Evolutionary conservation across 2,329 filamentous ascomycete species (phyloP).

Genomic region (Aspergillus flavus): DNA sequence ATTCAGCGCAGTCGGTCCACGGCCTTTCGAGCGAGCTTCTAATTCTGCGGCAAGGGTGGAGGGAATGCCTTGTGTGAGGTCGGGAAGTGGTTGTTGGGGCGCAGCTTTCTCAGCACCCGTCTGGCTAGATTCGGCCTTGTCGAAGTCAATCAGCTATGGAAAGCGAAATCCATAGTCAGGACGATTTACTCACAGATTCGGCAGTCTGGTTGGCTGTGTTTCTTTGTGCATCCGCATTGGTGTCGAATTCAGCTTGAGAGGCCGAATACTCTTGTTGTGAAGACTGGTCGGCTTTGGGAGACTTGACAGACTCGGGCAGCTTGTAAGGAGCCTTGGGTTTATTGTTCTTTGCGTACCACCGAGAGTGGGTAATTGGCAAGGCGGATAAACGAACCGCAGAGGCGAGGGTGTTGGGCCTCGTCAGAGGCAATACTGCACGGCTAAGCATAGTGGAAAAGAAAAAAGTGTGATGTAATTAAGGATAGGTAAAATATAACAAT

Average conservation of each 20-base stretch:
- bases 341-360: constrained; percentile 43
- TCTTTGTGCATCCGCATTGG: constrained; percentile 34
- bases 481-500: constrained; percentile 13
- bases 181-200: constrained; percentile 29
- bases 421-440: constrained; percentile 47
- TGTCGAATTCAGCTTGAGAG: constrained; percentile 44
- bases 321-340: constrained; percentile 39
- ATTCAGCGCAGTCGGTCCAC: constrained; percentile 47
- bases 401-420: constrained; percentile 44
- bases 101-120: constrained; percentile 30
- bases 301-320: constrained; percentile 35
- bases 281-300: constrained; percentile 29
- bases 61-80: constrained; percentile 91
- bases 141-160: constrained; percentile 1
- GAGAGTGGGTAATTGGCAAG: constrained; percentile 35
- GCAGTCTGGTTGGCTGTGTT: constrained; percentile 33
- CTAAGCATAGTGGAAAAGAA: constrained; percentile 43
- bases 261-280: constrained; percentile 32
- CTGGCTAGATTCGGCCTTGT: constrained; percentile 42
- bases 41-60: constrained; percentile 84
- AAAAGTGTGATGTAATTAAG: constrained; percentile 19
- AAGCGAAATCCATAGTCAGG: neutral
- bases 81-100: constrained; percentile 73
- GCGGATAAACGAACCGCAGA: constrained; percentile 38
- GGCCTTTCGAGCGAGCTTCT: constrained; percentile 45